Evolutionary conservation across 202 grass and related monocot species (phyloP).

Genomic region (Sporobolus alterniflorus): DNA sequence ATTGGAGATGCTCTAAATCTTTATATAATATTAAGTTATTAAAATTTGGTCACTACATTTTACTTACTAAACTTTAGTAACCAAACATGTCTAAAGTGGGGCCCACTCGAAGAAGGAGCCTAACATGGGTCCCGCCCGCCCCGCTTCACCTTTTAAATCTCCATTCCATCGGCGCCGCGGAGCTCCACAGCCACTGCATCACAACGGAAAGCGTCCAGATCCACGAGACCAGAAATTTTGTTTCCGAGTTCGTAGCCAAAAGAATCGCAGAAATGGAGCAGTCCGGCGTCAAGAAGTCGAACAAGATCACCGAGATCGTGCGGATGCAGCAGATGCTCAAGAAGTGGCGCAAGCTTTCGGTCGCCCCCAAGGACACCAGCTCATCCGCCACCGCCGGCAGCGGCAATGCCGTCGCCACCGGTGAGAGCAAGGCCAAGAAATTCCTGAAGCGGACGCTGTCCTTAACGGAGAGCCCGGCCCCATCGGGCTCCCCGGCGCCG

Average conservation of each 20-base stretch:
- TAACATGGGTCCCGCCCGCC: background rate
- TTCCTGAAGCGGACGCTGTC: constrained; percentile 91
- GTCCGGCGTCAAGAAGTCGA: constrained; percentile 67
- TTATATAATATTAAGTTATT: no score
- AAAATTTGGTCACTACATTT: no score
- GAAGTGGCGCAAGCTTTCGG: constrained; percentile 95
- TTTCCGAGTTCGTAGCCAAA: background rate
- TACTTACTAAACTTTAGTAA: background rate
- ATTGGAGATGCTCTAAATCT: no score
- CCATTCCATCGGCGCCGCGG: constrained; percentile 38
- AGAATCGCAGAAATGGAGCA: constrained; percentile 53
- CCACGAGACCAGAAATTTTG: background rate
- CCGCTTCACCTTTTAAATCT: constrained; percentile 26
- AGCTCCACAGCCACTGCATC: constrained; percentile 13
- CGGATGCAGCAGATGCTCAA: constrained; percentile 89
- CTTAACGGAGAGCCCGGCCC: constrained; percentile 51
- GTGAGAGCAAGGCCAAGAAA: constrained; percentile 86
- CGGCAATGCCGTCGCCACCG: background rate
- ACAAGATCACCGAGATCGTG: constrained; percentile 96
- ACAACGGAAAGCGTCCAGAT: constrained; percentile 13
- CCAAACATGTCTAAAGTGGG: background rate
- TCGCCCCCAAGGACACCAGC: constrained; percentile 46
- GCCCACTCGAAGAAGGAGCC: background rate
- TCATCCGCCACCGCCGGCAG: background rate
- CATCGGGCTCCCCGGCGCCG: constrained; percentile 25